Conservation (phyloP, 495 filamentous ascomycete species). For the Monascus purpureus region DNA sequence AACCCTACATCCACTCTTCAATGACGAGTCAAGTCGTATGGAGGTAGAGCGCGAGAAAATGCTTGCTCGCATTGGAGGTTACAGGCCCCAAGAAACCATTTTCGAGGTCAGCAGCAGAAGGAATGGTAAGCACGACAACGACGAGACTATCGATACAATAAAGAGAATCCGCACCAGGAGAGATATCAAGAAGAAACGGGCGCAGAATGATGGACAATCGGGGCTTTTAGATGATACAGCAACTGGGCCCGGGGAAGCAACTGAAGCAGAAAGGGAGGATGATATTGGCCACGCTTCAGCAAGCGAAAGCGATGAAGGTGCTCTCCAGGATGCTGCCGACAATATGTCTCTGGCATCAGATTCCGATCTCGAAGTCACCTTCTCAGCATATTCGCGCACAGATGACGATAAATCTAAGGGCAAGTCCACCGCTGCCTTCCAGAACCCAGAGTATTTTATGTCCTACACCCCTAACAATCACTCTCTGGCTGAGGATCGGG, state of each 20-base stretch:
- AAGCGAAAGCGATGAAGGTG: constrained; percentile 19
- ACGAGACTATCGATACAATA: constrained; percentile 69
- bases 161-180: constrained; percentile 46
- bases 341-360: constrained; percentile 59
- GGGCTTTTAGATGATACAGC: constrained; percentile 15
- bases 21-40: constrained; percentile 41
- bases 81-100: constrained; percentile 80
- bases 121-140: constrained; percentile 34
- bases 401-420: constrained; percentile 16
- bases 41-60: constrained; percentile 69
- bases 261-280: constrained; percentile 18
- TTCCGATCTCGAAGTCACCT: constrained; percentile 68
- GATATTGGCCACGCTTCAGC: constrained; percentile 13
- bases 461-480: constrained; percentile 68
- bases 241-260: constrained; percentile 15
- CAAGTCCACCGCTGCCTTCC: constrained; percentile 36
- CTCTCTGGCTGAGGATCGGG: constrained; percentile 73
- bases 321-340: constrained; percentile 26
- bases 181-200: constrained; percentile 28
- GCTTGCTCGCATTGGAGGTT: constrained; percentile 71
- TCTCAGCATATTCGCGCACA: constrained; percentile 42
- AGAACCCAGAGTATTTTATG: constrained; percentile 90
- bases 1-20: constrained; percentile 63
- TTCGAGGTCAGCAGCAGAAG: constrained; percentile 78
- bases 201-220: constrained; percentile 16